Percentiles rank a stretch among this genome's conserved stretches.
phyloP scores from a whole-genome alignment of 2,329 filamentous ascomycete species.

The Paraconiothyrium brasiliense region DNA sequence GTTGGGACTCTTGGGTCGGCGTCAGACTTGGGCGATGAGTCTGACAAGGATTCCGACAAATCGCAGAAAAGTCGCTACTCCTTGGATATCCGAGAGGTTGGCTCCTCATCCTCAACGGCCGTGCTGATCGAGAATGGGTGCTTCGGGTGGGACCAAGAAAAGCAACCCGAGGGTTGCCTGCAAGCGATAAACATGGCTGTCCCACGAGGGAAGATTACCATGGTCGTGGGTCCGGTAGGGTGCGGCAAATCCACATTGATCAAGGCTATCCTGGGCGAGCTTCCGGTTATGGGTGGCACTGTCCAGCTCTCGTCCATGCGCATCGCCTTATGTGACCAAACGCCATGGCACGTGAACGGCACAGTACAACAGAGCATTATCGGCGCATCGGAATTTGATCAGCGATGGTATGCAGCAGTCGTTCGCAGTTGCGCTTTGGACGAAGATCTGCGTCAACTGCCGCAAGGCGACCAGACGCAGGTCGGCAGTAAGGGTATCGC shows the following conservation, averaged over 20 bases:
- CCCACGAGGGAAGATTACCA: slow-evolving; percentile 55
- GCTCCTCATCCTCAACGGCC: slow-evolving; percentile 34
- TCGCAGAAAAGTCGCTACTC: slow-evolving; percentile 38
- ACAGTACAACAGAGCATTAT: slow-evolving; percentile 51
- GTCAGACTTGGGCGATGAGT: slow-evolving; percentile 31
- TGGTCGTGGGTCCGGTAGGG: slow-evolving; percentile 62
- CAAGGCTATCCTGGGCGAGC: slow-evolving; percentile 45
- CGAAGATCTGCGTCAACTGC: slow-evolving; percentile 45
- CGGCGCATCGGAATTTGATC: slow-evolving; percentile 46
- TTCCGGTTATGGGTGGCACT: slow-evolving; percentile 43
- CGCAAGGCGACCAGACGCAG: slow-evolving; percentile 53
- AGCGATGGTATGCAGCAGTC: slow-evolving; percentile 49
- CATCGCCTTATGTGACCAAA: slow-evolving; percentile 51
- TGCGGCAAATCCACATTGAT: slow-evolving; percentile 63
- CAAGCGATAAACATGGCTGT: slow-evolving; percentile 54
- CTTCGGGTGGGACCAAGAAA: slow-evolving; percentile 59
- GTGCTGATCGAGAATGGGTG: slow-evolving; percentile 55
- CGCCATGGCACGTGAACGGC: slow-evolving; percentile 49
- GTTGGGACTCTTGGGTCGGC: slow-evolving; percentile 28
- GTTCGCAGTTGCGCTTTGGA: slow-evolving; percentile 46
- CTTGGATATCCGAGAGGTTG: slow-evolving; percentile 32
- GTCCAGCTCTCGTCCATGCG: slow-evolving; percentile 42
- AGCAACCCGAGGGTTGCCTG: slow-evolving; percentile 49
- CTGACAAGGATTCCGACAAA: slow-evolving; percentile 36
- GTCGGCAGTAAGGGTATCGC: slow-evolving; percentile 62